Evolutionary conservation across 1,139 yeast genomes (phyloP).

Genomic region (Hanseniaspora sp.): DNA sequence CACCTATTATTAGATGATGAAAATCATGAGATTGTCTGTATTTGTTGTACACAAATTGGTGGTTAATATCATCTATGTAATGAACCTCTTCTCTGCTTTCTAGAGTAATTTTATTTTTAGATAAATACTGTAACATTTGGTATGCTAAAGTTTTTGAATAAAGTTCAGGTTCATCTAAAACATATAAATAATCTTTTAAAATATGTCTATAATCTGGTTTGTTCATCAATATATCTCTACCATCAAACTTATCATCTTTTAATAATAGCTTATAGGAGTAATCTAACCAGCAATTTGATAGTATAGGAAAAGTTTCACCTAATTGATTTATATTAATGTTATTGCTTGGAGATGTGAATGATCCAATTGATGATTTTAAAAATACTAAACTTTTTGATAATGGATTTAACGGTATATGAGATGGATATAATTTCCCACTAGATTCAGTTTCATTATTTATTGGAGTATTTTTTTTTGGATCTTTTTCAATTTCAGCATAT

Average conservation of each 20-base stretch:
- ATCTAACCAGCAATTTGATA: conserved; percentile 37
- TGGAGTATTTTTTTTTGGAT: conserved; percentile 33
- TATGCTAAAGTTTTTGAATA: conserved; percentile 57
- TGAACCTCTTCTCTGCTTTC: conserved; percentile 84
- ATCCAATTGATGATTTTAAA: conserved; percentile 69
- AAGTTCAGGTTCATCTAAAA: conserved; percentile 46
- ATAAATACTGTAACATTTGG: conserved; percentile 70
- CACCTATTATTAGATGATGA: conserved; percentile 74
- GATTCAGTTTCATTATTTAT: conserved; percentile 21
- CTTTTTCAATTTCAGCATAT: conserved; percentile 45
- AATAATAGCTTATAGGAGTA: conserved; percentile 64
- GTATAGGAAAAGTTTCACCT: conserved; percentile 67
- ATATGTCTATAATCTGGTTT: conserved; percentile 74
- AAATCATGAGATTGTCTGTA: conserved; percentile 96
- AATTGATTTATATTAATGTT: conserved; percentile 64
- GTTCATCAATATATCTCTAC: conserved; percentile 66
- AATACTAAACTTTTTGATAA: conserved; percentile 58
- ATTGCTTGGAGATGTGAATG: conserved; percentile 67
- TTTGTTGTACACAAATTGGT: conserved; percentile 83
- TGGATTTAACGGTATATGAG: conserved; percentile 59
- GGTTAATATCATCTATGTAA: conserved; percentile 78
- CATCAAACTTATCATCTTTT: conserved; percentile 44
- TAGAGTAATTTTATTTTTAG: conserved; percentile 80
- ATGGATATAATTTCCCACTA: conserved; percentile 16
- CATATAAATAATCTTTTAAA: conserved; percentile 49